phyloP scores from a whole-genome alignment of 2,329 filamentous ascomycete genomes.

The Clarireedia paspali region DNA sequence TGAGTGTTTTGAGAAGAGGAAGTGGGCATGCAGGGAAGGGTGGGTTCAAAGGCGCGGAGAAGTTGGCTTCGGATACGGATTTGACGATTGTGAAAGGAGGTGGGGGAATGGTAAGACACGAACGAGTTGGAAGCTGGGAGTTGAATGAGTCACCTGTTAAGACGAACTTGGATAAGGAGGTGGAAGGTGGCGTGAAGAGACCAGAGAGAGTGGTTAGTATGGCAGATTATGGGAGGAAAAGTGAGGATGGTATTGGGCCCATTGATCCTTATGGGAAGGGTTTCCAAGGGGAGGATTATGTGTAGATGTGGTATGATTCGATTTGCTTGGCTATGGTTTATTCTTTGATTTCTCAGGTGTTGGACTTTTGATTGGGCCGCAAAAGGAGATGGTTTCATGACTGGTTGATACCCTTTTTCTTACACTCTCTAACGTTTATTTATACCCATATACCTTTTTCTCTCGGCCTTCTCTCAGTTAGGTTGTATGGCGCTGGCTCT shows the following conservation, averaged over 20 bases:
- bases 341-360: neutral
- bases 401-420: neutral
- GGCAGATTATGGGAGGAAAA: slow-evolving; percentile 19
- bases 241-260: slow-evolving; percentile 21
- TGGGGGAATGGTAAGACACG: slow-evolving; percentile 21
- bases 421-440: neutral
- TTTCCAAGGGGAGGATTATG: slow-evolving; percentile 22
- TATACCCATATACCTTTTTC: neutral
- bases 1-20: neutral
- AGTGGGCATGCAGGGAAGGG: slow-evolving; percentile 12
- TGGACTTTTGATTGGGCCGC: neutral
- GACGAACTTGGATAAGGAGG: slow-evolving; percentile 4
- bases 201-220: slow-evolving; percentile 13
- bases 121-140: slow-evolving; percentile 30
- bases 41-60: slow-evolving; percentile 29
- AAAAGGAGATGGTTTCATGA: neutral
- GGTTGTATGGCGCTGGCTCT: too few species aligned
- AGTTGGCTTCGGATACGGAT: slow-evolving; percentile 26
- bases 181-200: slow-evolving; percentile 9
- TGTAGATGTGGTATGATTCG: slow-evolving; percentile 1
- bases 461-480: too few species aligned
- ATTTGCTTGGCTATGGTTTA: neutral
- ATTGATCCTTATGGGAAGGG: slow-evolving; percentile 25
- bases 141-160: slow-evolving; percentile 16
- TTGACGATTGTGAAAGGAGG: slow-evolving; percentile 17